A percentile compares a stretch with the other conserved stretches of the same genome.
These are phyloP conservation scores for Gnomoniopsis sp. DNA, from an alignment of 2,329 filamentous ascomycete genomes.

Conservation along the genomic window DNA sequence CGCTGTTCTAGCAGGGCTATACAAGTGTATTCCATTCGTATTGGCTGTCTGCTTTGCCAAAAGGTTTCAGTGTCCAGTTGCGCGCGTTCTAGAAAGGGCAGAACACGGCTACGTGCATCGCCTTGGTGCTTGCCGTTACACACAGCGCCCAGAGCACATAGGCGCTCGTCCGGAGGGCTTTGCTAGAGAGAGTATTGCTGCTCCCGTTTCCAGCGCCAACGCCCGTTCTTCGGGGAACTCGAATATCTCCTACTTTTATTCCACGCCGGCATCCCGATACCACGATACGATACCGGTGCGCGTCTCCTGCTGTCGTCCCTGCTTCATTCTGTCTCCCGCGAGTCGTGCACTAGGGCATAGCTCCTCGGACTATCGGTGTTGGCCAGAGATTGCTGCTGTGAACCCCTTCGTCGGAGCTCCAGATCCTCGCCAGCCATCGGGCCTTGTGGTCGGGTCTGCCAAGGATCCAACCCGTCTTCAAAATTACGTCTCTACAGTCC, in stretches of 20 bases:
- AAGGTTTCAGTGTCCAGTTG: constrained; percentile 13
- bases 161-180: constrained; percentile 11
- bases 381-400: constrained; percentile 3
- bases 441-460: constrained; percentile 30
- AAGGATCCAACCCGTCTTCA: constrained; percentile 40
- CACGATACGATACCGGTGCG: background rate
- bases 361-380: constrained; percentile 5
- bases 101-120: constrained; percentile 26
- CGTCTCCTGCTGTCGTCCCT: constrained; percentile 2
- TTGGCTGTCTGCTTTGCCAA: constrained; percentile 20
- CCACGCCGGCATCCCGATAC: constrained; percentile 9
- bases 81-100: constrained; percentile 19
- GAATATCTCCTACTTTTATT: background rate
- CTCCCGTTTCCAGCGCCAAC: background rate
- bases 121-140: constrained; percentile 24
- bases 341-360: background rate
- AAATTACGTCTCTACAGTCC: constrained; percentile 48
- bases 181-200: constrained; percentile 8
- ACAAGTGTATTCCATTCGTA: constrained; percentile 20
- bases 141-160: constrained; percentile 19
- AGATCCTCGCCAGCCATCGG: constrained; percentile 6
- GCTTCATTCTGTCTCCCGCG: constrained; percentile 4
- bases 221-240: constrained; percentile 1
- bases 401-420: constrained; percentile 14
- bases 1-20: constrained; percentile 11